Evolutionary conservation across 208 protist species (phyloP), one percentile per base, ranked within the genome.

Genomic region (Naegleria gruberi): DNA sequence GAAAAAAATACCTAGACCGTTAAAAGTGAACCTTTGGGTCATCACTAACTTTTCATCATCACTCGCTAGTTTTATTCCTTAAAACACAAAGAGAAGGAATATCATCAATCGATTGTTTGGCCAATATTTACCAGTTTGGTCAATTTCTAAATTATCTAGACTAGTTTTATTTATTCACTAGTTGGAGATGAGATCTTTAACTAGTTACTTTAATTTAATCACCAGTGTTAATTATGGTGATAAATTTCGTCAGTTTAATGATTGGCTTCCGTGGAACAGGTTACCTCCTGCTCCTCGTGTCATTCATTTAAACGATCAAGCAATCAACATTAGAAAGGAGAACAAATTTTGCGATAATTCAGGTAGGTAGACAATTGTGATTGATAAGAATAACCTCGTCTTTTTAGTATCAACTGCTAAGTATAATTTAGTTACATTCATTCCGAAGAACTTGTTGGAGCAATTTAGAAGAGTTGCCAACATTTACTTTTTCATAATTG

Each of bases 361-460:
- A 45, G 81, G 81, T 84, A 84, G 2, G 34, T 46, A 30, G 4
- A 43, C 4, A 26, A 43, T 30, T 44, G 12, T 84, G 23, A 17
- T 73, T 15, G 26, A n/a, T 73, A 4, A 73, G 26, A n/a, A 17
- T n/a, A n/a, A 15, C 15, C 8, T 55, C 46, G 51, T 65, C 30
- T 10, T 65, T 65, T 65, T 65, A 77, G 65, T 77, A 37, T 77
- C 65, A 8, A 87, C 83, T 26, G 17, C 83, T 7, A 87, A 87
- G 19, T 89, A 89, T 41, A 89, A 74, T 74, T 4, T 74, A 34
- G 17, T 89, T 15, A 45, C 47, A 15, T 92, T 93, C 45, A 41
- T 93, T 37, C 91, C 65, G 26, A 94, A 92, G 82, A 94, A 94
- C 42, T 86, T 93, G 37, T 93, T 93, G 5, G 92, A 93, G 65